Evolutionary conservation across 2,329 filamentous ascomycete species (phyloP), one percentile per base, ranked within the genome.

Genomic region (Cylindrodendrum hubeiense): DNA sequence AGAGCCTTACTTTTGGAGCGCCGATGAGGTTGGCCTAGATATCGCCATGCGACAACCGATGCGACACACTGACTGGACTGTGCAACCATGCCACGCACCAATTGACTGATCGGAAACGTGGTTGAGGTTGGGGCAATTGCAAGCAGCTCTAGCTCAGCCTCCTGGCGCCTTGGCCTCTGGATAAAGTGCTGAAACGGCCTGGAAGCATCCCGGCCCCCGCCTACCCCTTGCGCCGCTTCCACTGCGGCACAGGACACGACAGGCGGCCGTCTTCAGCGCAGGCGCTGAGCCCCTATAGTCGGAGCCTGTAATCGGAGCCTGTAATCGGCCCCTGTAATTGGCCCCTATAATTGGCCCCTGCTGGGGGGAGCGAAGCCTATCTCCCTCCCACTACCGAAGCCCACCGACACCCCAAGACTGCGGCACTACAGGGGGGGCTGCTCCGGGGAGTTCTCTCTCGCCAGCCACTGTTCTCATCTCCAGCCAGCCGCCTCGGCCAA

Each of bases 381-480:
- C 63, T 34, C 30, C 44, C 63, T 34, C 30, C 44, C 55, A 67
- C 66, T 67, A 64, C 66, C 56, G 56, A 49, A 57, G 66, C 64
- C 65, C 68, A 67, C 64, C 52, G 15, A 39, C 37, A 8, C 37
- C 46, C 28, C 47, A 54, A 65, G 39, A 43, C 49, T 60, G 61
- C 50, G 66, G 57, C 53, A 54, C 43, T 44, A 3, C 6, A 12
- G 24, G 2, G 9, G 9, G 63, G 6, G 43, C 41, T 49, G 26
- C 34, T 24, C 26, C 21, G 26, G 63, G 54, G 62, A 64, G 62
- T 56, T 30, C 66, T 68, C 58, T 66, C 62, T 68, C 57, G 57
- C 70, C 67, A 68, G 67, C 70, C 70, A 57, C 69, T 65, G 44
- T 34, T 22, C 17, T 24, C 19, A 39, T 39, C 13, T 53, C 41